These are phyloP conservation scores for Immersiporthe knoxdaviesiana DNA, from an alignment of 2,329 filamentous ascomycete species.

Conservation along the genomic window DNA sequence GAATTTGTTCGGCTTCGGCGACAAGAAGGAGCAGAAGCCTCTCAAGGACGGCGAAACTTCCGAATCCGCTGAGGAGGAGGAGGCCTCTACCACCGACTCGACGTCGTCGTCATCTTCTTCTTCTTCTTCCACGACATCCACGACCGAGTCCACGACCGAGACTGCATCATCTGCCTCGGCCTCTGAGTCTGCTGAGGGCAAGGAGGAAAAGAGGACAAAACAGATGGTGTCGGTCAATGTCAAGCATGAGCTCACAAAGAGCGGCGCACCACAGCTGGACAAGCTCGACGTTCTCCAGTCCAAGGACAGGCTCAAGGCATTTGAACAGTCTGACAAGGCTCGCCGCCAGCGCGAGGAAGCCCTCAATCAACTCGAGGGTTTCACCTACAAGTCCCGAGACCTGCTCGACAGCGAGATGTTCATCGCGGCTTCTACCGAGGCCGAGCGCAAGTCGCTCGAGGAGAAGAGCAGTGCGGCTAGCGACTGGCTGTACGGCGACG, in stretches of 20 bases:
- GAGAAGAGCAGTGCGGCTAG: conserved; percentile 69
- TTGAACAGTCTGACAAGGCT: conserved; percentile 81
- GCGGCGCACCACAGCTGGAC: conserved; percentile 53
- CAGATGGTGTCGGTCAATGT: conserved; percentile 60
- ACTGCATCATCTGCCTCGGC: conserved; percentile 48
- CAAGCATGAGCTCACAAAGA: conserved; percentile 51
- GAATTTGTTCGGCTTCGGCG: conserved; percentile 92
- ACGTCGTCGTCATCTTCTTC: conserved; percentile 39
- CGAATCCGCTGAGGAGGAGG: conserved; percentile 46
- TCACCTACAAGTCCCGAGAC: conserved; percentile 87
- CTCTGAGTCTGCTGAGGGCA: conserved; percentile 54
- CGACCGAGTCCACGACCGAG: conserved; percentile 36
- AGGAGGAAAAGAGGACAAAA: conserved; percentile 60
- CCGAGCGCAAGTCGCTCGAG: conserved; percentile 68
- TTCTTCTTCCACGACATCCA: conserved; percentile 37
- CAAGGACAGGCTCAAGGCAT: conserved; percentile 77
- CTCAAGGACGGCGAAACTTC: conserved; percentile 63
- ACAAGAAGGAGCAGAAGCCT: conserved; percentile 82
- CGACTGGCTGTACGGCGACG: conserved; percentile 91
- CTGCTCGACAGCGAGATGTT: conserved; percentile 79
- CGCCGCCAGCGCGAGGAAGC: conserved; percentile 80
- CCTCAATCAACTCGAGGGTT: conserved; percentile 90
- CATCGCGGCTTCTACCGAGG: conserved; percentile 68
- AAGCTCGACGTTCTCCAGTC: conserved; percentile 53
- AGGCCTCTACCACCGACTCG: conserved; percentile 50